Evolutionary conservation across 306 rosid genomes (phyloP).

Genomic region (Ormosia semicastrata): DNA sequence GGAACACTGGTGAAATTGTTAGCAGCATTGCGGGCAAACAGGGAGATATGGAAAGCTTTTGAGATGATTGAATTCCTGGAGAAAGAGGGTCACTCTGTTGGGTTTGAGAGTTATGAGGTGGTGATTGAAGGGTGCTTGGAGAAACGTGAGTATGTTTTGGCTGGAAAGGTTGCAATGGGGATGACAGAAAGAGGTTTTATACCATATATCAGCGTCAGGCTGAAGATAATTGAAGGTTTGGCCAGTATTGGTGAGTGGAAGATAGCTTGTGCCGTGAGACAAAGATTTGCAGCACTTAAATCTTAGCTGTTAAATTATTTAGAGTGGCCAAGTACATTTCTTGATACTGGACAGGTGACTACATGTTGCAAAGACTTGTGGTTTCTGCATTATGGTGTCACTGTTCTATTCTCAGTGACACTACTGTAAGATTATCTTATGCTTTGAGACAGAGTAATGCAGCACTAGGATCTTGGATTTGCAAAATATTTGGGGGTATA

Average conservation of each 20-base stretch:
- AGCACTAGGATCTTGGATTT: background rate
- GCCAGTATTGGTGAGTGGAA: constrained; percentile 64
- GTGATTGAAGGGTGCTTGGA: constrained; percentile 81
- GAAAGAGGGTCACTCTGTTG: constrained; percentile 48
- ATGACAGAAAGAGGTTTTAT: constrained; percentile 58
- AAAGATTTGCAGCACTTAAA: constrained; percentile 55
- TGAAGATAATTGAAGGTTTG: constrained; percentile 75
- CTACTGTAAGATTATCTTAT: background rate
- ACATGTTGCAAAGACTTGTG: background rate
- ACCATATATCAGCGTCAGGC: constrained; percentile 70
- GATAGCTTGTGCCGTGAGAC: constrained; percentile 75
- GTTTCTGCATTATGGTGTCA: background rate
- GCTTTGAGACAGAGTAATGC: background rate
- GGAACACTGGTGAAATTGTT: constrained; percentile 42
- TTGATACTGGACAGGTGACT: background rate
- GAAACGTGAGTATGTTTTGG: constrained; percentile 64
- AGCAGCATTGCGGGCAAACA: constrained; percentile 45
- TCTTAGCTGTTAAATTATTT: constrained; percentile 39
- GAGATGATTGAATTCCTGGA: constrained; percentile 65
- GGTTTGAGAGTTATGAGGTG: constrained; percentile 77
- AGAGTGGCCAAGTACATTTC: background rate
- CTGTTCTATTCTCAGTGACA: constrained; percentile 7
- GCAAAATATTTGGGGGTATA: background rate
- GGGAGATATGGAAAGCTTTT: constrained; percentile 67
- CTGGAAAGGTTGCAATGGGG: constrained; percentile 67